A percentile compares a stretch with the other conserved stretches of the same genome.
Evolutionary conservation across 1,284 basidiomycete species (phyloP).

Genomic region (Blastosporella zonata): DNA sequence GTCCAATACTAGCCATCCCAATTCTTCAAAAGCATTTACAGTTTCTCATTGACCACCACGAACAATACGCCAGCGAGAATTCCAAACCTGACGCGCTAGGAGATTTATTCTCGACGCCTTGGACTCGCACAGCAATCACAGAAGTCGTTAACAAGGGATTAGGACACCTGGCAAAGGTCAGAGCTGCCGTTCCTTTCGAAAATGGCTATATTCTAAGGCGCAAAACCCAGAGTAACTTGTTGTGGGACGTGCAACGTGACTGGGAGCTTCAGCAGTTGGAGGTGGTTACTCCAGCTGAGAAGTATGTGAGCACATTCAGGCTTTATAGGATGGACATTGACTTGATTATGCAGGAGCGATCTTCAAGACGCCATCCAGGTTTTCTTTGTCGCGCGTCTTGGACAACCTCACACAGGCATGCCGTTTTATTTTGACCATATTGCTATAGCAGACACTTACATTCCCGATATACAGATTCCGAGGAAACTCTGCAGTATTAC

Average conservation of each 20-base stretch:
- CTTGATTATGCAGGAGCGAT: constrained; percentile 27
- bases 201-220: constrained; percentile 4
- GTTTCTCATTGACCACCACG: constrained; percentile 59
- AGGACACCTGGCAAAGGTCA: constrained; percentile 60
- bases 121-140: constrained; percentile 55
- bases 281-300: constrained; percentile 40
- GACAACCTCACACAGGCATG: constrained; percentile 69
- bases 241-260: constrained; percentile 74
- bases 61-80: constrained; percentile 42
- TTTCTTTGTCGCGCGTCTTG: constrained; percentile 54
- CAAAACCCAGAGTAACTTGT: constrained; percentile 51
- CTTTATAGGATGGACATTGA: neutral
- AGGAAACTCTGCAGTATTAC: constrained; percentile 79
- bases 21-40: constrained; percentile 69
- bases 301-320: constrained; percentile 32
- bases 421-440: constrained; percentile 8
- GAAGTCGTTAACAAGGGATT: constrained; percentile 57
- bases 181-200: neutral
- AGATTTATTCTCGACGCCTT: constrained; percentile 54
- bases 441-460: neutral
- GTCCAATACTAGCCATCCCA: constrained; percentile 54
- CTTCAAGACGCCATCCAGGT: constrained; percentile 46
- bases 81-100: constrained; percentile 46
- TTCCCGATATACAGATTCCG: constrained; percentile 47
- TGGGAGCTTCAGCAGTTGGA: constrained; percentile 73